phyloP scores from a whole-genome alignment of 1,284 basidiomycete species.

The Trichosporon inkin region DNA sequence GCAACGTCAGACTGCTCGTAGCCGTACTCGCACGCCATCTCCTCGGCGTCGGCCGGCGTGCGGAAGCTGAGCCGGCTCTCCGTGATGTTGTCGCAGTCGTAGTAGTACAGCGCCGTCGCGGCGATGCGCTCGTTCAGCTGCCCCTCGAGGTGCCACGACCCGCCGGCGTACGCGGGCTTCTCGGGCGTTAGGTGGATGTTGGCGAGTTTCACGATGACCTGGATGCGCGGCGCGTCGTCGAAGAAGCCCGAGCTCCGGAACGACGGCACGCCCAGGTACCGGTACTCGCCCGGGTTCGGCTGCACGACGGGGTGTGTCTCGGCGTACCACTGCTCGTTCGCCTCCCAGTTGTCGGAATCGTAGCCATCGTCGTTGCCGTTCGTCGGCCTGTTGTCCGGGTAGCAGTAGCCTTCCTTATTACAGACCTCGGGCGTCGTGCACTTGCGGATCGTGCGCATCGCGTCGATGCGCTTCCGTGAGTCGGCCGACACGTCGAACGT shows the following conservation, averaged over 20 bases:
- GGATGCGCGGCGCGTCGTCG: background rate
- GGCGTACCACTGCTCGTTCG: constrained; percentile 11
- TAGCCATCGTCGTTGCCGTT: background rate
- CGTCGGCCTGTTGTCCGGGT: constrained; percentile 4
- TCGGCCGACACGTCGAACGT: background rate
- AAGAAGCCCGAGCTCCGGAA: background rate
- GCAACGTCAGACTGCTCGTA: constrained; percentile 15
- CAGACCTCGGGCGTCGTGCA: constrained; percentile 9
- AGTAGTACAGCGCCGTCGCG: constrained; percentile 20
- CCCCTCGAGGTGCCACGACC: constrained; percentile 19
- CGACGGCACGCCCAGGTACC: background rate
- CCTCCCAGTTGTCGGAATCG: background rate
- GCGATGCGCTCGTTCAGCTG: constrained; percentile 18
- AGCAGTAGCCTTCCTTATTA: constrained; percentile 1
- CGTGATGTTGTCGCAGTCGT: constrained; percentile 21
- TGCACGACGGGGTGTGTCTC: constrained; percentile 13
- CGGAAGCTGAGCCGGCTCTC: constrained; percentile 12
- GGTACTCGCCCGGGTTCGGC: constrained; percentile 16
- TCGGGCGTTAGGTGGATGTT: constrained; percentile 23
- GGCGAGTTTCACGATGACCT: constrained; percentile 21
- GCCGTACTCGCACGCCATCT: background rate
- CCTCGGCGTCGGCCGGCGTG: background rate
- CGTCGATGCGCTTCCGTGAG: background rate
- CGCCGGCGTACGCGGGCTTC: constrained; percentile 15
- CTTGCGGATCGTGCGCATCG: constrained; percentile 1